These are phyloP conservation scores for Claviceps sp. DNA, from an alignment of 2,329 filamentous ascomycete species.

Conservation along the genomic window DNA sequence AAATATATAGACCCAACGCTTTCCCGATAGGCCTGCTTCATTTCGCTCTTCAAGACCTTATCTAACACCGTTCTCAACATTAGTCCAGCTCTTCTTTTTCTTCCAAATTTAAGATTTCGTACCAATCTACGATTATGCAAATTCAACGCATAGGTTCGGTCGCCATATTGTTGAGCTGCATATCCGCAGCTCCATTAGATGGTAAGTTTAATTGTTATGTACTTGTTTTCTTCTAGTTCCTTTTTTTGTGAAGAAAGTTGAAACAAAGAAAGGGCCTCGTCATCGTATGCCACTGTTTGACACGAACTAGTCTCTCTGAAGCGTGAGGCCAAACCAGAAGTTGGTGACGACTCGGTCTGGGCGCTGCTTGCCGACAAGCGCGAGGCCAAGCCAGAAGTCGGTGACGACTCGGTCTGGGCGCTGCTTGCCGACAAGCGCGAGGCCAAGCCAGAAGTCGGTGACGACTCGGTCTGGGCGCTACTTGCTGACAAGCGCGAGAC, in stretches of 20 bases:
- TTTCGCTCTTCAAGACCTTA: no score
- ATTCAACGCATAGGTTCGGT: background rate
- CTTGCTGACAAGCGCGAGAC: background rate
- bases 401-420: background rate
- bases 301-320: background rate
- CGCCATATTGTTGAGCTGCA: background rate
- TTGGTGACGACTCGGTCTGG: background rate
- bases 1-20: no score
- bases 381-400: background rate
- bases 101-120: background rate
- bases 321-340: background rate
- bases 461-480: background rate
- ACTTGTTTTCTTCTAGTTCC: background rate
- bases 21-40: background rate
- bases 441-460: background rate
- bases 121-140: background rate
- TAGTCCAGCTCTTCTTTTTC: background rate
- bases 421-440: background rate
- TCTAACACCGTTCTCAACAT: no score
- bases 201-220: background rate
- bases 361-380: background rate
- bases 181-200: background rate
- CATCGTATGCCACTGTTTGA: background rate
- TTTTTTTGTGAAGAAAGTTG: no score
- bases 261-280: no score